Evolutionary conservation across 1,284 basidiomycete genomes (phyloP).

Genomic region (Tilletia indica): DNA sequence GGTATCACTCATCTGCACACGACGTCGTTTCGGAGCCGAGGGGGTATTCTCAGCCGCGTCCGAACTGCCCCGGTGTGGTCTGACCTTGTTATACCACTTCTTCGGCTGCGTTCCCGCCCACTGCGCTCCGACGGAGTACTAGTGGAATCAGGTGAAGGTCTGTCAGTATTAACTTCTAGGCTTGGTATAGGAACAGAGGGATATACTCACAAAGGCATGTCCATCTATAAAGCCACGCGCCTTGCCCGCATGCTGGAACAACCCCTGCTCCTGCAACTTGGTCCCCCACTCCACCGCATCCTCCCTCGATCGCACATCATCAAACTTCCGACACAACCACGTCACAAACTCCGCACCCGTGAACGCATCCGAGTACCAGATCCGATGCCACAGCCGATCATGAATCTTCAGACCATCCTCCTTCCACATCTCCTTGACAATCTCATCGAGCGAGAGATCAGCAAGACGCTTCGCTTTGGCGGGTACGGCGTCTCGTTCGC

Average conservation of each 20-base stretch:
- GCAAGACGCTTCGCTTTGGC: constrained; percentile 4
- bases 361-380: constrained; percentile 48
- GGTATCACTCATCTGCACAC: constrained; percentile 45
- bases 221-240: constrained; percentile 53
- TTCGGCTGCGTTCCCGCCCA: constrained; percentile 13
- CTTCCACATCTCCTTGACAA: constrained; percentile 41
- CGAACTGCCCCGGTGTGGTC: constrained; percentile 12
- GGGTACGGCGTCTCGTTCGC: not conserved
- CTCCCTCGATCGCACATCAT: constrained; percentile 45
- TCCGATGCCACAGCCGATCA: constrained; percentile 52
- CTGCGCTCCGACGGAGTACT: constrained; percentile 21
- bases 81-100: constrained; percentile 10
- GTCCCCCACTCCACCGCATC: constrained; percentile 47
- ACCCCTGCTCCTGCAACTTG: constrained; percentile 39
- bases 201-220: constrained; percentile 43
- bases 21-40: constrained; percentile 15
- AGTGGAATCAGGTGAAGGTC: not conserved
- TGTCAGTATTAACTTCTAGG: too few species aligned
- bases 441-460: constrained; percentile 10
- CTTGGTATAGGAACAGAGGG: not conserved
- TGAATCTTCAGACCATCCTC: constrained; percentile 41
- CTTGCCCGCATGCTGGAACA: constrained; percentile 50
- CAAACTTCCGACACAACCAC: constrained; percentile 48
- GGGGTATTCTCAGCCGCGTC: not conserved
- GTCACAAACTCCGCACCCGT: constrained; percentile 52